Percentiles rank a stretch among this genome's conserved stretches.
Evolutionary conservation across 1,284 basidiomycete species (phyloP).

Genomic region (Schizopora paradoxa): DNA sequence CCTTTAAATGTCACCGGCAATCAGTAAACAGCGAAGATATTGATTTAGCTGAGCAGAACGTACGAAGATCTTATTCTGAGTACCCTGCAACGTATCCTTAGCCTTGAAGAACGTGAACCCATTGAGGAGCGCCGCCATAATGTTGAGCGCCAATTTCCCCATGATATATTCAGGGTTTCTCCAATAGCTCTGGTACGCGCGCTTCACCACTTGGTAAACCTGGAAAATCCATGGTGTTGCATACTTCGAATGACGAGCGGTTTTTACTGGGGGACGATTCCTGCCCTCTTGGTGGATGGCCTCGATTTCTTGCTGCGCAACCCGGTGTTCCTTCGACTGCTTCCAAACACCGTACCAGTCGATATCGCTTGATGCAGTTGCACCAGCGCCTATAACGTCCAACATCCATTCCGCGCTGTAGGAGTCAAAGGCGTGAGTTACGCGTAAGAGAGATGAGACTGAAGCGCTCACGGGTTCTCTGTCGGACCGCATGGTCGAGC

Average conservation of each 20-base stretch:
- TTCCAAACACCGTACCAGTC: slow-evolving; percentile 47
- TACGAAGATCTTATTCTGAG: slow-evolving; percentile 79
- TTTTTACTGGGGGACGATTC: too few relatives aligned
- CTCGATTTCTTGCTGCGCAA: background rate
- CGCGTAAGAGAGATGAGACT: slow-evolving; percentile 2
- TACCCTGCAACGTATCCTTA: slow-evolving; percentile 61
- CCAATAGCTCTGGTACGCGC: slow-evolving; percentile 53
- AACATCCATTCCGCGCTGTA: slow-evolving; percentile 38
- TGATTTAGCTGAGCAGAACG: slow-evolving; percentile 15
- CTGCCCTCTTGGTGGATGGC: slow-evolving; percentile 35
- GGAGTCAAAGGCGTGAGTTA: too few relatives aligned
- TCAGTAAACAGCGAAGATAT: slow-evolving; percentile 23
- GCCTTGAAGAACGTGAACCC: slow-evolving; percentile 70
- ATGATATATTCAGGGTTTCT: slow-evolving; percentile 70
- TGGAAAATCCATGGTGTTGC: slow-evolving; percentile 47
- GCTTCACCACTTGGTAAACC: slow-evolving; percentile 38
- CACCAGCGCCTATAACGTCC: slow-evolving; percentile 37
- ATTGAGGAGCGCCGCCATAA: slow-evolving; percentile 55
- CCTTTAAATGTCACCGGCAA: slow-evolving; percentile 23
- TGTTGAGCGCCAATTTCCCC: slow-evolving; percentile 63
- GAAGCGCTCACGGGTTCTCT: slow-evolving; percentile 37
- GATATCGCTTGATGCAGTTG: slow-evolving; percentile 38
- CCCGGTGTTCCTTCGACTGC: slow-evolving; percentile 32
- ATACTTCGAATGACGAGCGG: slow-evolving; percentile 32
- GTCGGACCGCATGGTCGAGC: slow-evolving; percentile 34